These are phyloP conservation scores for Boletus insuetus DNA, from an alignment of 768 basidiomycete species.

Conservation along the genomic window DNA sequence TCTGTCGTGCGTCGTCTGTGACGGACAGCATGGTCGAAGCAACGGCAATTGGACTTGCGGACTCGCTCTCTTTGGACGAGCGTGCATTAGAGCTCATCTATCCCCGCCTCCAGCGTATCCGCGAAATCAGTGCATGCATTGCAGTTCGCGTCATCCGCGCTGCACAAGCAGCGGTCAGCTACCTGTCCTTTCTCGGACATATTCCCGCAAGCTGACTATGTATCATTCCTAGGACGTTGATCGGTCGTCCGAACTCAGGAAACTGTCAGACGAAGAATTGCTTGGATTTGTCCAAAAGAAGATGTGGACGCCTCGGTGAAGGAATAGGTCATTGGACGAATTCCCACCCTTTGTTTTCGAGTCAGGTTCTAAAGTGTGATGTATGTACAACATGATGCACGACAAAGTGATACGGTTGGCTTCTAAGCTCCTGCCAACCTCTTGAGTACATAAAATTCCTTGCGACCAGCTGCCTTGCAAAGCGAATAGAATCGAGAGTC, in stretches of 20 bases:
- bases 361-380: background rate
- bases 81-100: conserved; percentile 66
- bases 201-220: conserved; percentile 8
- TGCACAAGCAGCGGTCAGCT: conserved; percentile 71
- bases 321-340: no score
- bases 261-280: conserved; percentile 55
- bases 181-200: conserved; percentile 13
- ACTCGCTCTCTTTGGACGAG: conserved; percentile 72
- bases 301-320: conserved; percentile 67
- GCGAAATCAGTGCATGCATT: conserved; percentile 80
- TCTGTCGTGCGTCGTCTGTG: conserved; percentile 63
- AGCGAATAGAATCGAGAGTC: conserved; percentile 62
- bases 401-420: background rate
- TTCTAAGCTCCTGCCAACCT: conserved; percentile 51
- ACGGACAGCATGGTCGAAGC: conserved; percentile 91
- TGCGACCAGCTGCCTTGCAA: conserved; percentile 72
- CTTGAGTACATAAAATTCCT: conserved; percentile 66
- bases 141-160: conserved; percentile 73
- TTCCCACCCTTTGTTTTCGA: background rate
- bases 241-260: conserved; percentile 49
- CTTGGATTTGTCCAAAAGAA: conserved; percentile 51
- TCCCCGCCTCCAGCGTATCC: conserved; percentile 78
- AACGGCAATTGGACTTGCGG: conserved; percentile 74
- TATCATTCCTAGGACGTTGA: conserved; percentile 50
- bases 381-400: conserved; percentile 6